These are phyloP conservation scores for Aurantiochytrium sp. DNA, from an alignment of 108 stramenopile genomes.

Conservation along the genomic window DNA sequence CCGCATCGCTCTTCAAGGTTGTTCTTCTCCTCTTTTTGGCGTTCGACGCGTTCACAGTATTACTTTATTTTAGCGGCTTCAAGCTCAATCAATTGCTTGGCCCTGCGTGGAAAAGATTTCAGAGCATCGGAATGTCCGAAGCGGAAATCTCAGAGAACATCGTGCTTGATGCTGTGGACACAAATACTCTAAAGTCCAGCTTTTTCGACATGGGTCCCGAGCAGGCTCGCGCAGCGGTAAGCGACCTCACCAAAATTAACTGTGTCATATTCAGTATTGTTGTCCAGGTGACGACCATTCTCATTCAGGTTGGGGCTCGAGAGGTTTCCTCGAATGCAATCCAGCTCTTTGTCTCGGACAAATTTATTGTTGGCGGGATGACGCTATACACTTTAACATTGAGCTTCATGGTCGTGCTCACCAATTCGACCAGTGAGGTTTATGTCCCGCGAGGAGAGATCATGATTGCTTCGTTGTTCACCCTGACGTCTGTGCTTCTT, in stretches of 20 bases:
- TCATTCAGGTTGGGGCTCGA: background rate
- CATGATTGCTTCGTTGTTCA: background rate
- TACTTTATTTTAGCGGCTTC: background rate
- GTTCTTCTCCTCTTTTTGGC: background rate
- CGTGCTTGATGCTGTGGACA: background rate
- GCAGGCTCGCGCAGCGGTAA: background rate
- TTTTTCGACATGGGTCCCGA: background rate
- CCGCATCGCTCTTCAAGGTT: background rate
- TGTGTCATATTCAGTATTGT: background rate
- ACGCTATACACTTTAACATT: background rate
- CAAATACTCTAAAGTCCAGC: background rate
- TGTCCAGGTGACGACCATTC: background rate
- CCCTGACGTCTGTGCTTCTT: background rate
- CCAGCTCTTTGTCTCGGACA: background rate
- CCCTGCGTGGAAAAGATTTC: background rate
- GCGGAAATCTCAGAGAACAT: background rate
- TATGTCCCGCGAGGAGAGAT: conserved; percentile 6
- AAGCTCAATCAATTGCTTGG: background rate
- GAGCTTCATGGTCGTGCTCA: background rate
- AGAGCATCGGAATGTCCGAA: background rate
- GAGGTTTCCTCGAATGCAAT: background rate
- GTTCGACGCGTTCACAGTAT: background rate
- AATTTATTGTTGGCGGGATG: background rate
- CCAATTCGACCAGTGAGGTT: background rate
- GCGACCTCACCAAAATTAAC: background rate